Percentiles rank a stretch among this genome's conserved stretches.
Evolutionary conservation across 2,329 filamentous ascomycete species (phyloP).

Genomic region (Amylocarpus encephaloides): DNA sequence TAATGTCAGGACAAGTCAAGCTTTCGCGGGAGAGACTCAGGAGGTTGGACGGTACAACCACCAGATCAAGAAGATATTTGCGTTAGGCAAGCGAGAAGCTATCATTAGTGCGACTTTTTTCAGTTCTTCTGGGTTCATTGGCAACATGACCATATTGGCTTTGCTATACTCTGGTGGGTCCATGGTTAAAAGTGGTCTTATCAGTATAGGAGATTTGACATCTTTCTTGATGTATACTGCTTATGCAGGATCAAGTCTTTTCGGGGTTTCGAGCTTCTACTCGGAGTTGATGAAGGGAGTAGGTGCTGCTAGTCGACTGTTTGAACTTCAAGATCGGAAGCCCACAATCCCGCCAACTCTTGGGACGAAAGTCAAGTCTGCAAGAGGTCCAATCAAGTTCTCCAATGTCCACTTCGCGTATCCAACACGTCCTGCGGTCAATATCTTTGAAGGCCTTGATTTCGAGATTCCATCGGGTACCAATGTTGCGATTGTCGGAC

Average conservation of each 20-base stretch:
- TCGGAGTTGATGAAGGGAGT: constrained; percentile 99
- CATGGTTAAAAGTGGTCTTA: constrained; percentile 78
- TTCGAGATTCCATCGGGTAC: constrained; percentile 90
- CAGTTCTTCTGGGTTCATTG: constrained; percentile 76
- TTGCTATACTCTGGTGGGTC: constrained; percentile 85
- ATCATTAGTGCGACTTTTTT: constrained; percentile 90
- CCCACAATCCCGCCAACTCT: constrained; percentile 83
- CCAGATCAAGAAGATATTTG: constrained; percentile 88
- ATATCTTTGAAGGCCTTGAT: constrained; percentile 80
- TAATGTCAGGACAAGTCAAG: constrained; percentile 93
- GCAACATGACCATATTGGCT: constrained; percentile 92
- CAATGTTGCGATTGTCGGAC: constrained; percentile 94
- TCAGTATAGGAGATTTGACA: constrained; percentile 86
- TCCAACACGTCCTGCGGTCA: constrained; percentile 84
- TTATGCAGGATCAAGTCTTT: constrained; percentile 77
- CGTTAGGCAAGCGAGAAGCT: constrained; percentile 79
- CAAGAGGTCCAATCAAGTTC: constrained; percentile 84
- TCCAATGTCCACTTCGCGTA: constrained; percentile 83
- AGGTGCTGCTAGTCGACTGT: constrained; percentile 89
- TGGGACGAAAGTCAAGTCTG: constrained; percentile 71
- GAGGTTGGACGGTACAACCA: constrained; percentile 88
- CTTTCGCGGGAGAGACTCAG: constrained; percentile 87
- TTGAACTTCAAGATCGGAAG: constrained; percentile 87
- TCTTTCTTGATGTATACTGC: constrained; percentile 99
- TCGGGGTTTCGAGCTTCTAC: constrained; percentile 92